Base-by-base conservation (phyloP, 1,284 basidiomycete genomes). In the Ceratobasidium sp. region DNA sequence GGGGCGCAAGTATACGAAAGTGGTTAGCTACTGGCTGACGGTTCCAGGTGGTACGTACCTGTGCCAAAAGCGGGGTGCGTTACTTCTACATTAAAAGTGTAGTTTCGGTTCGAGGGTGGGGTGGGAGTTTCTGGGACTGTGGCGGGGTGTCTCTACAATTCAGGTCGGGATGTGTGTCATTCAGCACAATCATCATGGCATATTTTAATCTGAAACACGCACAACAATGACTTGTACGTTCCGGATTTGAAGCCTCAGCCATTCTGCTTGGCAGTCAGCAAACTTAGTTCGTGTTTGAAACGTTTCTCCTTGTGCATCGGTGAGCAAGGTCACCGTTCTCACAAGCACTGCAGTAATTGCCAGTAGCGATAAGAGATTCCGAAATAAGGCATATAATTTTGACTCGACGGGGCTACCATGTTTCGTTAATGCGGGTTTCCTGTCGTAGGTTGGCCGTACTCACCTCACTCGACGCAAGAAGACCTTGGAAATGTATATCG, bases 381-480 rank as follows among this genome's bases (percentile, higher is more conserved):
- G 44, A 3, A 51, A 11, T 4, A 47, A 17, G 27, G 63, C 63
- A 14, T 65, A 65, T 17, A 31, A 31, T 36, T 51, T 65, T 9
- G 63, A 50, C n/a, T 65, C 63, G 15, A 51, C 63, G 4, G 47
- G 63, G 47, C 63, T 65, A 19, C 36, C 14, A 27, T 4, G 1
- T 9, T 24, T 65, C 19, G 27, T 50, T 22, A 65, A 17, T 50
- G 31, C n/a, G 1, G 24, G 36, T 41, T 41, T 41, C 36, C 2
- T 1, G 24, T 24, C 2, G 36, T 24, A 47, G 27, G 1, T 3
- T 24, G 17, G 24, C 2, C 22, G 19, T 19, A 63, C 60, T 4
- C n/a, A 65, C 63, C 63, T 65, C 8, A 65, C 33, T n/a, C 63
- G 45, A 7, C 63, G 63, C 17, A 65, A 65, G 31, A 48, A 45